Evolutionary conservation across 192 early-diverging fungal genomes (phyloP).

Genomic region (Cetraspora pellucida): DNA sequence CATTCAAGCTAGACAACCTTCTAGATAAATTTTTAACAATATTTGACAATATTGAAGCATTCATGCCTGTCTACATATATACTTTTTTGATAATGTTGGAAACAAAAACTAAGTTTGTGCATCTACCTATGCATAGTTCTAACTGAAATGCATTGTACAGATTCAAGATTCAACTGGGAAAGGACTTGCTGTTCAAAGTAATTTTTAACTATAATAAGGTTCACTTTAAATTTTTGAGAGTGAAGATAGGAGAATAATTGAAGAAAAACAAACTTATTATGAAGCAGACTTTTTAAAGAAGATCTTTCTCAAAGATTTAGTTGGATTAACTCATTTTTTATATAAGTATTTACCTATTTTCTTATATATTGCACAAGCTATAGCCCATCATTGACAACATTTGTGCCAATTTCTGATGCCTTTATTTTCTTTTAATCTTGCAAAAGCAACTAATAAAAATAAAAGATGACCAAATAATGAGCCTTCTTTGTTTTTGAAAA

Average conservation of each 20-base stretch:
- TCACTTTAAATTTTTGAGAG: background rate
- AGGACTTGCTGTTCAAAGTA: constrained; percentile 6
- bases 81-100: background rate
- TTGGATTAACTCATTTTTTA: no score
- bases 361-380: no score
- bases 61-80: background rate
- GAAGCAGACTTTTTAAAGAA: background rate
- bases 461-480: no score
- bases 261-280: constrained; percentile 11
- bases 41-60: background rate
- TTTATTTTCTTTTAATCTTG: no score
- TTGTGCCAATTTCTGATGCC: no score
- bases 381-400: no score
- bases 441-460: no score
- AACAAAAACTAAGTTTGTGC: background rate
- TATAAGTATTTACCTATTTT: no score
- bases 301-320: no score
- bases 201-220: background rate
- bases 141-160: background rate
- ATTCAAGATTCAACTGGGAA: background rate
- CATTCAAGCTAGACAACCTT: background rate
- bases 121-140: background rate
- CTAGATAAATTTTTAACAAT: background rate
- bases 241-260: background rate
- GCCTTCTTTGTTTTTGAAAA: no score